Evolutionary conservation across 805 yeast genomes (phyloP).

Genomic region (Candida peoriensis): DNA sequence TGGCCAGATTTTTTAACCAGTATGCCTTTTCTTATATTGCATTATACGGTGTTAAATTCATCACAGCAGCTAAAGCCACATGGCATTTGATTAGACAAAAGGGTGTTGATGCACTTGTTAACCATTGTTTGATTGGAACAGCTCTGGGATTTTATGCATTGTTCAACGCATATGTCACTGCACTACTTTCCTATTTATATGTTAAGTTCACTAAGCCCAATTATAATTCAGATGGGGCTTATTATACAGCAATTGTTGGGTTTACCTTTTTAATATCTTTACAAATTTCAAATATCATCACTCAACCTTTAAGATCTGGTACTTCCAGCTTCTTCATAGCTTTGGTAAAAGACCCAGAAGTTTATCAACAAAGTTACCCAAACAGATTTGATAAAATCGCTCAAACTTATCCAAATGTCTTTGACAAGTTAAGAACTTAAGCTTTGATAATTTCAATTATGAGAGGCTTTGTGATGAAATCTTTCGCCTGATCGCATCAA

Average conservation of each 20-base stretch:
- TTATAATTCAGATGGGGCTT: conserved; percentile 55
- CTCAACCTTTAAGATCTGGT: conserved; percentile 76
- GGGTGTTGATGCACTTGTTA: conserved; percentile 80
- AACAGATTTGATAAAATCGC: conserved; percentile 59
- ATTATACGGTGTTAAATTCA: conserved; percentile 75
- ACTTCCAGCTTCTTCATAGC: conserved; percentile 81
- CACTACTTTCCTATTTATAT: conserved; percentile 59
- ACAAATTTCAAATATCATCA: conserved; percentile 69
- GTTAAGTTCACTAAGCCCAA: conserved; percentile 62
- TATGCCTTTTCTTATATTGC: conserved; percentile 88
- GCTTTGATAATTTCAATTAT: too few relatives aligned
- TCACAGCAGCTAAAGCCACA: conserved; percentile 75
- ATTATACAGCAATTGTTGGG: conserved; percentile 69
- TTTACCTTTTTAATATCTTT: conserved; percentile 68
- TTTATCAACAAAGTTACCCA: conserved; percentile 70
- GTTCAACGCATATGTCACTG: conserved; percentile 64
- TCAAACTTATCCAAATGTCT: conserved; percentile 62
- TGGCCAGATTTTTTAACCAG: conserved; percentile 80
- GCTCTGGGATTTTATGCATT: conserved; percentile 73
- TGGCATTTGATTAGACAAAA: conserved; percentile 71
- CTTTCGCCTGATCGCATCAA: too few relatives aligned
- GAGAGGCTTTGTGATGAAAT: too few relatives aligned
- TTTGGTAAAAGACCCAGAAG: conserved; percentile 79
- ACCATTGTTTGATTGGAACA: conserved; percentile 76
- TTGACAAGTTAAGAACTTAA: conserved; percentile 44